phyloP scores from a whole-genome alignment of 208 protist species.

The Trypanosoma cruzi region DNA sequence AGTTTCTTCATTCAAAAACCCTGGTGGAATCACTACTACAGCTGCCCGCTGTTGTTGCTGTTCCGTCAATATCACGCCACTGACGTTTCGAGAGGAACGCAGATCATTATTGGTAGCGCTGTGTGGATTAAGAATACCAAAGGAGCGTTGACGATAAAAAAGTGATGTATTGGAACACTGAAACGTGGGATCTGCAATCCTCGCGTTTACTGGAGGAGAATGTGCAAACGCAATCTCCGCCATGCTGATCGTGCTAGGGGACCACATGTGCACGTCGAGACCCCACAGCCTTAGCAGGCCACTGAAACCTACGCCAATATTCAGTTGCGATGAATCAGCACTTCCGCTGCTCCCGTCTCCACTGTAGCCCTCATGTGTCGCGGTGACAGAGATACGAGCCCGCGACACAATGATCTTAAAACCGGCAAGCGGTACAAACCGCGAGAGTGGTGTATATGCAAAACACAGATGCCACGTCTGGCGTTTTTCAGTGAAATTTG shows the following conservation, averaged over 20 bases:
- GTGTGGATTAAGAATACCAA: slow-evolving; percentile 18
- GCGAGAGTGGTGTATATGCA: slow-evolving; percentile 42
- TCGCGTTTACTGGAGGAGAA: slow-evolving; percentile 34
- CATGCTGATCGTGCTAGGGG: slow-evolving; percentile 45
- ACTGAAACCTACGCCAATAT: slow-evolving; percentile 62
- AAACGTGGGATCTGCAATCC: slow-evolving; percentile 36
- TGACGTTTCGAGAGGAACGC: not conserved
- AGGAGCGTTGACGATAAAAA: slow-evolving; percentile 44
- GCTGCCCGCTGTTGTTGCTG: slow-evolving; percentile 2
- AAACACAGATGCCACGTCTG: slow-evolving; percentile 65
- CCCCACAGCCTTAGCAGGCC: slow-evolving; percentile 63
- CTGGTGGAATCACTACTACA: slow-evolving; percentile 51
- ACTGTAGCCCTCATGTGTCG: slow-evolving; percentile 15
- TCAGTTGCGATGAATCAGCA: slow-evolving; percentile 38
- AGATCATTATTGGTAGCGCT: not conserved
- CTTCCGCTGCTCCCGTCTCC: not conserved
- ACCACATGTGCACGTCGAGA: slow-evolving; percentile 57
- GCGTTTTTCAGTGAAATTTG: slow-evolving; percentile 28
- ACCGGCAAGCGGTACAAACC: slow-evolving; percentile 41
- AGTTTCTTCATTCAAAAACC: slow-evolving; percentile 49
- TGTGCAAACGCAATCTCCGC: slow-evolving; percentile 50
- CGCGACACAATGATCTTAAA: slow-evolving; percentile 49
- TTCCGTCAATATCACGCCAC: not conserved
- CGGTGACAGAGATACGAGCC: slow-evolving; percentile 37
- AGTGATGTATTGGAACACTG: slow-evolving; percentile 58